Base-by-base conservation (phyloP, 768 basidiomycete genomes). In the Lentinula raphanica region DNA sequence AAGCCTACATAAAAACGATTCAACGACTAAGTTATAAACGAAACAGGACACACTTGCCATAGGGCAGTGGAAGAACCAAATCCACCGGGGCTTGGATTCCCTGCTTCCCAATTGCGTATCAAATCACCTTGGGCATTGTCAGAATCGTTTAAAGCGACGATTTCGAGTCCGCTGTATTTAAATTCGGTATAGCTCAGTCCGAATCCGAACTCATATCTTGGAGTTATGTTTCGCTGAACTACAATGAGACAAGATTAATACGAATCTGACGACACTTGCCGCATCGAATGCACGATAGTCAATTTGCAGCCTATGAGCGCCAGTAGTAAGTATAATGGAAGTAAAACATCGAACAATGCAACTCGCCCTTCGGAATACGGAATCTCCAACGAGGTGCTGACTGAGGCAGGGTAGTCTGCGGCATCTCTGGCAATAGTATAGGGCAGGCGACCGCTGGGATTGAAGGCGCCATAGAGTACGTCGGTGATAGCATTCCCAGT, bases 171-270 rank as follows among this genome's bases (percentile, higher is more conserved):
- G 45, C 78, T 82, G 68, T 92, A 94, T 35, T 79, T 70, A 69
- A 95, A 98, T 2, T 72, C 79, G 38, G 94, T 88, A 74, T 97
- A 98, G 56, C 86, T 89, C 66, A 95, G 68, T 0, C 94, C 94
- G 68, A 86, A 95, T 3, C 94, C 94, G 68, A 98, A 98, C 66
- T 92, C 90, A 65, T 84, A 93, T 45, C 89, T 88, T 3, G 92
- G 92, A 1, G 77, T 78, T 61, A 92, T 90, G 60, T 86, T 81
- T 69, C 81, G 74, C 81, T 87, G 32, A 12, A 35, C 70, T 31
- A 69, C 29, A 31, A 8, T 45, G 23, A 62, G 54, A 49, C 21
- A 32, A 31, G 36, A 3, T 46, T 21, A 0, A 9, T 15, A 23
- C 8, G 5, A 21, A 32, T 12, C 17, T 13, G 11, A 7, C 0